Percentiles rank a stretch among this genome's conserved stretches.
These are phyloP conservation scores for Diaporthe ampelina DNA, from an alignment of 2,329 filamentous ascomycete genomes.

Conservation along the genomic window DNA sequence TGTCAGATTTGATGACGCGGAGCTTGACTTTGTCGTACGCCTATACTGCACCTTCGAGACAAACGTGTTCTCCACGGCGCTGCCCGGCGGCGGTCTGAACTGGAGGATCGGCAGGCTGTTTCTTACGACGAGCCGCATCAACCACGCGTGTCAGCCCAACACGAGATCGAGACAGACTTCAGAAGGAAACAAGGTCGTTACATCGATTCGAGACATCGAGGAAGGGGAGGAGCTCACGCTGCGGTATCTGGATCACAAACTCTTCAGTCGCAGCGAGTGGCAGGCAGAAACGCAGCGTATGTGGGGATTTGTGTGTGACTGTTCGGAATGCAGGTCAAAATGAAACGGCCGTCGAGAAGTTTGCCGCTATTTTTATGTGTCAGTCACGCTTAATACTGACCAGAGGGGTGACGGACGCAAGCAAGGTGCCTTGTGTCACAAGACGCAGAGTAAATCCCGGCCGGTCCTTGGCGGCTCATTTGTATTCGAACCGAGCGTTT, in stretches of 20 bases:
- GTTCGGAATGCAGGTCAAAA: neutral
- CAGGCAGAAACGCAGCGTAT: neutral
- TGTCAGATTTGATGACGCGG: neutral
- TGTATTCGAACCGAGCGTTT: neutral
- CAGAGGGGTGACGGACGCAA: neutral
- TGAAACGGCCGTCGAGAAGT: neutral
- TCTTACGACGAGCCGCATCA: constrained; percentile 28
- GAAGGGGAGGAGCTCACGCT: constrained; percentile 28
- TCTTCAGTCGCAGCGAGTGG: constrained; percentile 18
- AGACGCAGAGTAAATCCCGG: neutral
- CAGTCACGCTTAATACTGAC: too few relatives aligned
- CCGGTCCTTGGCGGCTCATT: too few relatives aligned
- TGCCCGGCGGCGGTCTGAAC: neutral
- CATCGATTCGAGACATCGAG: constrained; percentile 29
- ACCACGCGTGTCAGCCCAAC: constrained; percentile 34
- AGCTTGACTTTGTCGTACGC: constrained; percentile 17
- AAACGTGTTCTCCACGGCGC: constrained; percentile 22
- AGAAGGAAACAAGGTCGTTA: constrained; percentile 25
- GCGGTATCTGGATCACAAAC: constrained; percentile 27
- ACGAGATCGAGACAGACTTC: constrained; percentile 31
- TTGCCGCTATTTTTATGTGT: neutral
- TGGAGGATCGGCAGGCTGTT: constrained; percentile 31
- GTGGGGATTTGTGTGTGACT: constrained; percentile 31
- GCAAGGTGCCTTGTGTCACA: neutral
- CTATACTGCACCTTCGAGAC: constrained; percentile 36